Evolutionary conservation across 495 filamentous ascomycete genomes (phyloP).

Genomic region (Saxophila tyrrhenica): DNA sequence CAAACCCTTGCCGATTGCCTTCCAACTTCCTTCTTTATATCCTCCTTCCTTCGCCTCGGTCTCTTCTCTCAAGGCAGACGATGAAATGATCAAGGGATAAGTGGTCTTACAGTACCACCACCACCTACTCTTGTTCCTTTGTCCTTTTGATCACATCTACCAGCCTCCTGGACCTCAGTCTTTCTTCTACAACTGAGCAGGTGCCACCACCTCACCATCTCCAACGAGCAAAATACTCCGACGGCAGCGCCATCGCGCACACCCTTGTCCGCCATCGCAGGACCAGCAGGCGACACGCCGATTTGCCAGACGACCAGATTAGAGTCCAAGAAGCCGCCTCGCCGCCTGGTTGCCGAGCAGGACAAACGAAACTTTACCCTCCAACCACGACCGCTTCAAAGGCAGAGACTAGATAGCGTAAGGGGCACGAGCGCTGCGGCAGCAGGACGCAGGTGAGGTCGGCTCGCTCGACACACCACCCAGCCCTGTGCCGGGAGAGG

Average conservation of each 20-base stretch:
- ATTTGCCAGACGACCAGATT: not conserved
- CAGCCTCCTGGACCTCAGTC: constrained; percentile 4
- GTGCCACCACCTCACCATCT: not conserved
- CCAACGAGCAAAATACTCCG: not conserved
- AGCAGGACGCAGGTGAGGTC: no score
- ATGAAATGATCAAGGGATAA: not conserved
- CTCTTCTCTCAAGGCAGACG: not conserved
- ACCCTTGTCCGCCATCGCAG: not conserved
- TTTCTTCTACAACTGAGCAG: not conserved
- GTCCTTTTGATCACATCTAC: constrained; percentile 1
- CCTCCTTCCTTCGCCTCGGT: not conserved
- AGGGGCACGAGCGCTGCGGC: not conserved
- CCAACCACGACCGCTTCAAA: not conserved
- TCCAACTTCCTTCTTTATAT: not conserved
- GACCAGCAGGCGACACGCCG: not conserved
- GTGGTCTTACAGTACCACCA: not conserved
- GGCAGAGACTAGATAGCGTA: no score
- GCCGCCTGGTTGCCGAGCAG: no score
- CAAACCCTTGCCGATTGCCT: not conserved
- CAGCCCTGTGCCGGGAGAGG: no score
- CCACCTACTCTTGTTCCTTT: constrained; percentile 2
- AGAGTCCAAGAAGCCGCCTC: no score
- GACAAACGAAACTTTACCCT: not conserved
- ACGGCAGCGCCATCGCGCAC: not conserved
- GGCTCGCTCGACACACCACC: no score